These are phyloP conservation scores for Claviceps lovelessii DNA, from an alignment of 2,329 filamentous ascomycete species.

Conservation along the genomic window DNA sequence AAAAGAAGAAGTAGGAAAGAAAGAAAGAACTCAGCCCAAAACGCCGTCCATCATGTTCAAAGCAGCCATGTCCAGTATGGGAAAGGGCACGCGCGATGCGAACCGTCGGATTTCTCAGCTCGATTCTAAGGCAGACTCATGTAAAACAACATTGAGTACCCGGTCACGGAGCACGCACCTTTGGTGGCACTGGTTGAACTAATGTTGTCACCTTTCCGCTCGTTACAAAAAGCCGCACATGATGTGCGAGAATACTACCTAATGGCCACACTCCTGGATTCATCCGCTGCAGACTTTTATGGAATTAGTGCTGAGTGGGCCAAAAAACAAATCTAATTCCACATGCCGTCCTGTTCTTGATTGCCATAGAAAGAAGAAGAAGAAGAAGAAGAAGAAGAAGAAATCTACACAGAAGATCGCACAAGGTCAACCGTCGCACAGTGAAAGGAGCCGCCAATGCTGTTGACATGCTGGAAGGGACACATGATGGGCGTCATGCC, in stretches of 20 bases:
- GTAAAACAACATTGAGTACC: background rate
- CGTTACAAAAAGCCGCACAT: too few species aligned
- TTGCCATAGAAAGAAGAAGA: too few species aligned
- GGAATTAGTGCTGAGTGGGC: too few species aligned
- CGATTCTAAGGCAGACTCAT: background rate
- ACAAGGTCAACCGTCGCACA: conserved; percentile 8
- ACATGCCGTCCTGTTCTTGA: too few species aligned
- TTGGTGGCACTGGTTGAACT: background rate
- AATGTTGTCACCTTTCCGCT: too few species aligned
- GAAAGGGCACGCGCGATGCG: background rate
- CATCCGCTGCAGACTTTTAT: too few species aligned
- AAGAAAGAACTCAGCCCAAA: background rate
- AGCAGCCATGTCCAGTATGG: background rate
- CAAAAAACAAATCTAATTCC: too few species aligned
- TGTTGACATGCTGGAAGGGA: conserved; percentile 18
- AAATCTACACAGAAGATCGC: too few species aligned
- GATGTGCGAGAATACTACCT: too few species aligned
- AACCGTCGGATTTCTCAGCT: too few species aligned
- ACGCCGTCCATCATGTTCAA: background rate
- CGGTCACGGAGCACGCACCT: background rate
- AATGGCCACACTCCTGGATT: too few species aligned
- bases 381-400: too few species aligned
- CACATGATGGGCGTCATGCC: conserved; percentile 5
- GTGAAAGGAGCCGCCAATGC: conserved; percentile 19
- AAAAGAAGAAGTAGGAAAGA: background rate